A percentile compares a stretch with the other conserved stretches of the same genome.
Conservation (phyloP, 805 yeast genomes). For the Saturnispora ahearnii region DNA sequence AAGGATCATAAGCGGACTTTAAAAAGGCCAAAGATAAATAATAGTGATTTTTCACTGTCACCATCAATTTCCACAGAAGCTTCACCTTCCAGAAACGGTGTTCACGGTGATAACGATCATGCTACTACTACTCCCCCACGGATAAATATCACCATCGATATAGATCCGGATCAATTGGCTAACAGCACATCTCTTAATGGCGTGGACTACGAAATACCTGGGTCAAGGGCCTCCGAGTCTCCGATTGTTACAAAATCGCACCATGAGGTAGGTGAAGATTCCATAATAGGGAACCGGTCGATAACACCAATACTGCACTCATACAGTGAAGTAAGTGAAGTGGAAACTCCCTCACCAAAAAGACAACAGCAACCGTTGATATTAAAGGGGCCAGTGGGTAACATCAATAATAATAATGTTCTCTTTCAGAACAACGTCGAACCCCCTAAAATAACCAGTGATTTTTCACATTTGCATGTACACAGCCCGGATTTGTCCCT, state of each 20-base stretch:
- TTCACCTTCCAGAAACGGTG: background rate
- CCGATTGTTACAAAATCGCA: background rate
- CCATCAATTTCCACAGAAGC: background rate
- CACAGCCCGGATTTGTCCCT: slow-evolving; percentile 18
- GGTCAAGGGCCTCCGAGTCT: background rate
- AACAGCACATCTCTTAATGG: slow-evolving; percentile 2
- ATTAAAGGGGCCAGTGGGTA: slow-evolving; percentile 3
- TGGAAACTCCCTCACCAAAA: slow-evolving; percentile 5
- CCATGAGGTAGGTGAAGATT: background rate
- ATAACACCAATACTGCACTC: background rate
- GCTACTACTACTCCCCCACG: background rate
- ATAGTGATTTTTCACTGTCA: no score
- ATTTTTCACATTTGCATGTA: background rate
- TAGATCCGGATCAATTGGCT: slow-evolving; percentile 1
- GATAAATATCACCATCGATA: background rate
- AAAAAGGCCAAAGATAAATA: background rate
- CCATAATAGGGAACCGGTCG: background rate
- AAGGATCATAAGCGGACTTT: background rate
- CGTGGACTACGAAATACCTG: background rate
- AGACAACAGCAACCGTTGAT: background rate
- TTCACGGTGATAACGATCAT: background rate
- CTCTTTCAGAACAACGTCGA: background rate
- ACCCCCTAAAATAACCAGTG: slow-evolving; percentile 4
- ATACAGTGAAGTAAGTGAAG: slow-evolving; percentile 2
- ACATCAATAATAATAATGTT: slow-evolving; percentile 1